phyloP scores from a whole-genome alignment of 2,329 filamentous ascomycete genomes.

The Colletotrichum spaethianum region DNA sequence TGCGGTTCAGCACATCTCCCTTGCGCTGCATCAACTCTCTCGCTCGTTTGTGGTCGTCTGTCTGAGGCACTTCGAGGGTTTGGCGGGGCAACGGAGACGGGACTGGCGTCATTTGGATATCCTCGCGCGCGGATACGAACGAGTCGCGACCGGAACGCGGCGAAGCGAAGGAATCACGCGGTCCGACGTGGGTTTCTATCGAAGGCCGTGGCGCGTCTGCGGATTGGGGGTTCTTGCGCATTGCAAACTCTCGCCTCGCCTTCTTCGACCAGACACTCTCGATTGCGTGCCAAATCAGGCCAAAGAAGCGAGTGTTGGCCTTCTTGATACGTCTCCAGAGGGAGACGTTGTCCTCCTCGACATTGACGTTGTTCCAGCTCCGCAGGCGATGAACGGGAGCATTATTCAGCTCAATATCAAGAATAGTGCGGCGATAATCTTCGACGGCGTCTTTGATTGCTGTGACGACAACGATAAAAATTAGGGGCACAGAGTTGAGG shows the following conservation, averaged over 20 bases:
- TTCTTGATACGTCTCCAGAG: slow-evolving; percentile 93
- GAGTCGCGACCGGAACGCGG: slow-evolving; percentile 60
- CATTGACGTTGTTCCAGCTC: slow-evolving; percentile 94
- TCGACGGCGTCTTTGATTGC: slow-evolving; percentile 96
- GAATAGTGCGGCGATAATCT: slow-evolving; percentile 90
- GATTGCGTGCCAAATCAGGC: slow-evolving; percentile 65
- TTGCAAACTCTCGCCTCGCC: slow-evolving; percentile 63
- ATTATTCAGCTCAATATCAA: slow-evolving; percentile 96
- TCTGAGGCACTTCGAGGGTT: slow-evolving; percentile 56
- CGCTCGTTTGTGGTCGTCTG: slow-evolving; percentile 51
- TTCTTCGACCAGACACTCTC: slow-evolving; percentile 66
- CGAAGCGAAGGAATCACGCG: slow-evolving; percentile 66
- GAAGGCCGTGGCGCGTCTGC: slow-evolving; percentile 68
- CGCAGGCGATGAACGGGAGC: slow-evolving; percentile 91
- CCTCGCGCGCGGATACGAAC: slow-evolving; percentile 71
- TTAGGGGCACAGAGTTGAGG: slow-evolving; percentile 90
- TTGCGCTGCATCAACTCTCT: slow-evolving; percentile 62
- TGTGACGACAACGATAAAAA: slow-evolving; percentile 91
- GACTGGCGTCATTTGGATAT: slow-evolving; percentile 97
- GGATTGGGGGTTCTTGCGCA: slow-evolving; percentile 59
- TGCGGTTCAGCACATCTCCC: slow-evolving; percentile 79
- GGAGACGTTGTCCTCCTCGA: slow-evolving; percentile 87
- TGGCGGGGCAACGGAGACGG: slow-evolving; percentile 78
- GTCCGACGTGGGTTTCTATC: slow-evolving; percentile 71
- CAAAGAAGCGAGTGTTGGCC: slow-evolving; percentile 76